A percentile compares a stretch with the other conserved stretches of the same genome.
Conservation (phyloP, 805 yeast genomes). For the Cyberlindnera xishuangbannaensis region DNA sequence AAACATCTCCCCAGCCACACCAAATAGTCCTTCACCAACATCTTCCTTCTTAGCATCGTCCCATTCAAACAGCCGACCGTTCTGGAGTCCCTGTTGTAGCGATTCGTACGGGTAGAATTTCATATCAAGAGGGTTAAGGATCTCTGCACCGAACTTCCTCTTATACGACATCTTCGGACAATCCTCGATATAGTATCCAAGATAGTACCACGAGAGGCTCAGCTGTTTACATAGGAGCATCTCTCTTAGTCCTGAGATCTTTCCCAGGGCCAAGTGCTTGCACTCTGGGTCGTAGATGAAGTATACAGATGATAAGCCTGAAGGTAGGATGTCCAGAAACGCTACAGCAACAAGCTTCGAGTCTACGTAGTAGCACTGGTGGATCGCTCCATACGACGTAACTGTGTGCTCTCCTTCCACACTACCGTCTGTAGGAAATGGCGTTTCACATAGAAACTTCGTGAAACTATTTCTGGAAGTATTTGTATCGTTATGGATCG, state of each 20-base stretch:
- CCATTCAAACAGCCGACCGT: constrained; percentile 19
- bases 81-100: constrained; percentile 14
- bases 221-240: constrained; percentile 45
- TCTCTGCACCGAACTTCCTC: constrained; percentile 69
- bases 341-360: constrained; percentile 65
- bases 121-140: constrained; percentile 49
- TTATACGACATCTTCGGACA: constrained; percentile 83
- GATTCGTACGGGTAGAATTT: constrained; percentile 31
- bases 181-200: constrained; percentile 78
- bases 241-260: constrained; percentile 70
- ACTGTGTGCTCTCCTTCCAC: constrained; percentile 15
- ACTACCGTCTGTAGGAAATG: constrained; percentile 36
- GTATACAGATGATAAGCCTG: constrained; percentile 76
- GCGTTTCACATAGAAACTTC: constrained; percentile 64
- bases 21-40: constrained; percentile 6
- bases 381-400: constrained; percentile 52
- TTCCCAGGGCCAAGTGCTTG: constrained; percentile 66
- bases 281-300: constrained; percentile 85
- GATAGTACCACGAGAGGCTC: constrained; percentile 48
- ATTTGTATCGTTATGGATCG: constrained; percentile 60
- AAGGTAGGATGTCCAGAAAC: constrained; percentile 71
- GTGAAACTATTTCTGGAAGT: constrained; percentile 44
- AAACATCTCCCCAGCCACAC: constrained; percentile 3
- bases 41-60: constrained; percentile 1
- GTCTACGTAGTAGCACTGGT: constrained; percentile 70